Base-by-base conservation (phyloP, 73 alveolate genomes). In the Paramecium biaurelia region DNA sequence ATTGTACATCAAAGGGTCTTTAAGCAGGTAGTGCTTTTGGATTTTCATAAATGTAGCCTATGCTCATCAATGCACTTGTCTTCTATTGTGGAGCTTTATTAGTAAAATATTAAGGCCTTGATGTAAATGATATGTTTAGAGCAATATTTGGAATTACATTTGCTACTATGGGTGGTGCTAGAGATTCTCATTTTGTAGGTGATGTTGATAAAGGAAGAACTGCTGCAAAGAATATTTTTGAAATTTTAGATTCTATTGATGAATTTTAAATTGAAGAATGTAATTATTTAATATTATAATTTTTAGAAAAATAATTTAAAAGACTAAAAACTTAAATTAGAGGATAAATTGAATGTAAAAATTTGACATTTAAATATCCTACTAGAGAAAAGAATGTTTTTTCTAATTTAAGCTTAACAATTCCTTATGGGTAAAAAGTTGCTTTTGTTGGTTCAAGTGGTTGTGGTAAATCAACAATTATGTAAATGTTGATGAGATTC, bases 381-480 rank as follows among this genome's bases (percentile, higher is more conserved):
- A 85, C 96, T 0, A 85, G 98, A 53, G 93, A 82, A 38, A 58
- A 18, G 30, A 57, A 57, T 34, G 95, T 89, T 1, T 90, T 96
- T 47, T 93, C 94, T 20, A 85, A 95, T 26, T 70, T 96, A 23
- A 59, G 92, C 23, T 79, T 95, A 30, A 85, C 74, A 12, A 94
- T 97, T 59, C 89, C 93, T 45, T 89, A 92, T 34, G 99, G 98
- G 1, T 82, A 95, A 70, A 94, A 94, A 26, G 92, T 95, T 15
- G 99, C 99, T 10, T 85, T 97, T 34, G 98, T 95, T 34, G 99
- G 99, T 1, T 90, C 97, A 10, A 93, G 98, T 28, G 99, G 99
- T n/a, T 96, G 98, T 92, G 99, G 99, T 18, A 97, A 97, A 93
- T 92, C 97, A 57, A 97, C 99, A 10, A 96, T 97, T 63, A 95